Evolutionary conservation across 1,284 basidiomycete genomes (phyloP).

Genomic region (Pulveroboletus sp.): DNA sequence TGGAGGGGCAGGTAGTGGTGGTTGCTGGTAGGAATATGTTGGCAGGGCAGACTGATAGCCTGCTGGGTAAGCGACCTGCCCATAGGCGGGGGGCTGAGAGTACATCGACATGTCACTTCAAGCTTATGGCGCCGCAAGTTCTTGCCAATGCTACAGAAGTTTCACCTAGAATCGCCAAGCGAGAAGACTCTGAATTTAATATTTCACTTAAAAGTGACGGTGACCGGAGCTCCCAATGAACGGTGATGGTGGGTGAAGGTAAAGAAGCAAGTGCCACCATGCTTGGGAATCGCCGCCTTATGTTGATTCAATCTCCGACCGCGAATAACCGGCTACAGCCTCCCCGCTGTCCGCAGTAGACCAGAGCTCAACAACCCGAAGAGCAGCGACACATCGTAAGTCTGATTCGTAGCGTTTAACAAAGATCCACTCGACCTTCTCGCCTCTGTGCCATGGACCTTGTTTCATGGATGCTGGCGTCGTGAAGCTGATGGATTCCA

Average conservation of each 20-base stretch:
- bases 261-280: slow-evolving; percentile 27
- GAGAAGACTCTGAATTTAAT: slow-evolving; percentile 36
- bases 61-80: slow-evolving; percentile 36
- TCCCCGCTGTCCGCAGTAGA: neutral
- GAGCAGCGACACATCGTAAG: slow-evolving; percentile 28
- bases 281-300: slow-evolving; percentile 26
- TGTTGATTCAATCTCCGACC: slow-evolving; percentile 31
- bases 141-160: slow-evolving; percentile 27
- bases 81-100: slow-evolving; percentile 41
- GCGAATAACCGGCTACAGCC: slow-evolving; percentile 24
- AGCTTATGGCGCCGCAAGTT: slow-evolving; percentile 32
- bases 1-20: slow-evolving; percentile 44
- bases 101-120: slow-evolving; percentile 47
- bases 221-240: slow-evolving; percentile 34
- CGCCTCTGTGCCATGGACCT: neutral
- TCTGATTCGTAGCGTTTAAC: slow-evolving; percentile 4
- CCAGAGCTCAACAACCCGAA: slow-evolving; percentile 22
- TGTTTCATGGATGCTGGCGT: slow-evolving; percentile 2
- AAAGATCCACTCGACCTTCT: neutral
- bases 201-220: slow-evolving; percentile 38
- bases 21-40: slow-evolving; percentile 47
- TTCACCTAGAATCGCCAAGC: slow-evolving; percentile 32
- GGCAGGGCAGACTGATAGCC: slow-evolving; percentile 41
- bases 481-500: slow-evolving; percentile 31
- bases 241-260: slow-evolving; percentile 49